These are phyloP conservation scores for Monilinia fructicola DNA, from an alignment of 2,329 filamentous ascomycete species.

Conservation along the genomic window DNA sequence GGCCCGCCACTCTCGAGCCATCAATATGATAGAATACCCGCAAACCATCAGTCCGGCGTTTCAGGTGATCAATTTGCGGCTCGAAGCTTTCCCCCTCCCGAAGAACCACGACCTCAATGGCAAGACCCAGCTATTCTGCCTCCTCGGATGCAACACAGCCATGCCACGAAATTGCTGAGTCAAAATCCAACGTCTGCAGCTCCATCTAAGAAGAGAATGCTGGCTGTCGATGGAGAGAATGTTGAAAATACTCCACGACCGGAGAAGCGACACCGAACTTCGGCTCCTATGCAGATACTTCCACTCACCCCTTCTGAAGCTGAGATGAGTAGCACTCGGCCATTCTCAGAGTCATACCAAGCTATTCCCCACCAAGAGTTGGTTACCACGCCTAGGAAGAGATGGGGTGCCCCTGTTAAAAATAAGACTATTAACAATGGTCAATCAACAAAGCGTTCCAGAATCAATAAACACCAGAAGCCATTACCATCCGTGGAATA, in stretches of 20 bases:
- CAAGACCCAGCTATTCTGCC: no score
- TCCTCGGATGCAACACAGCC: not conserved
- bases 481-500: no score
- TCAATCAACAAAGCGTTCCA: not conserved
- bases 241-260: not conserved
- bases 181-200: not conserved
- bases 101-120: no score
- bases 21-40: no score
- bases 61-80: not conserved
- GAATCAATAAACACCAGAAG: no score
- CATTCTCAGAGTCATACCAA: not conserved
- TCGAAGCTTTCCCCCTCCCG: not conserved
- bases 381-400: not conserved
- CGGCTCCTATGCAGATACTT: not conserved
- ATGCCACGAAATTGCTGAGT: not conserved
- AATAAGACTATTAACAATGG: rapidly evolving
- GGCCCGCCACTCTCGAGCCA: no score
- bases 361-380: not conserved
- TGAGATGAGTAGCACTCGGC: not conserved
- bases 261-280: not conserved
- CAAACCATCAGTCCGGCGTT: not conserved
- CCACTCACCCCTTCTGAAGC: not conserved
- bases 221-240: no score
- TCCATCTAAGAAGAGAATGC: not conserved
- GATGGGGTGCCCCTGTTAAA: not conserved